These are phyloP conservation scores for Calocybe cyanea DNA, from an alignment of 768 basidiomycete genomes.

Conservation along the genomic window DNA sequence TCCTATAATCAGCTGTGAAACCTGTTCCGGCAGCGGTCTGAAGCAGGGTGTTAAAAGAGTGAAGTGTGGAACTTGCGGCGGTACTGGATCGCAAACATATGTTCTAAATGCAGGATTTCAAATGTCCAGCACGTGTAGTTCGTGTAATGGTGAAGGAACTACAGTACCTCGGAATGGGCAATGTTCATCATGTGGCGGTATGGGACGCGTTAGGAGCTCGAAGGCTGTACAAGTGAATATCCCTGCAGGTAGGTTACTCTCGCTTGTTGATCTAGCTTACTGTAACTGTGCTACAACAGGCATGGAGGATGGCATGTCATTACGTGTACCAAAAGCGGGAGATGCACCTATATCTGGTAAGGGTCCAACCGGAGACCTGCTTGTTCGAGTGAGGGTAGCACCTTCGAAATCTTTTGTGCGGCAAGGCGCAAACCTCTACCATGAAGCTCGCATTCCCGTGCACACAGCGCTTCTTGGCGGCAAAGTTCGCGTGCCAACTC, in stretches of 20 bases:
- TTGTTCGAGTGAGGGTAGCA: slow-evolving; percentile 81
- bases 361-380: slow-evolving; percentile 79
- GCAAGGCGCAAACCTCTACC: slow-evolving; percentile 89
- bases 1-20: slow-evolving; percentile 77
- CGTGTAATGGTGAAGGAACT: slow-evolving; percentile 79
- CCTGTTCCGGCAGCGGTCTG: slow-evolving; percentile 85
- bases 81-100: slow-evolving; percentile 85
- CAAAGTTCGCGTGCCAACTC: slow-evolving; percentile 84
- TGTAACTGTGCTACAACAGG: slow-evolving; percentile 40
- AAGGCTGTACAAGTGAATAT: slow-evolving; percentile 79
- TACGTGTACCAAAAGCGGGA: slow-evolving; percentile 76
- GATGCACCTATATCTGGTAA: slow-evolving; percentile 80
- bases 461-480: slow-evolving; percentile 94
- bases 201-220: slow-evolving; percentile 81
- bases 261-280: slow-evolving; percentile 5
- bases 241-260: slow-evolving; percentile 65
- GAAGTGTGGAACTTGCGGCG: slow-evolving; percentile 77
- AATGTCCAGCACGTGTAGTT: slow-evolving; percentile 87
- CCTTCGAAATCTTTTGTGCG: slow-evolving; percentile 82
- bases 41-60: slow-evolving; percentile 81
- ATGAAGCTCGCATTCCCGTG: slow-evolving; percentile 85
- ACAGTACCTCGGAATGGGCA: slow-evolving; percentile 73
- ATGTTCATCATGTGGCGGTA: slow-evolving; percentile 79
- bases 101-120: slow-evolving; percentile 93
- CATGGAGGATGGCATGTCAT: slow-evolving; percentile 91